phyloP scores from a whole-genome alignment of 352 stramenopile species.

The Globisporangium parvum region DNA sequence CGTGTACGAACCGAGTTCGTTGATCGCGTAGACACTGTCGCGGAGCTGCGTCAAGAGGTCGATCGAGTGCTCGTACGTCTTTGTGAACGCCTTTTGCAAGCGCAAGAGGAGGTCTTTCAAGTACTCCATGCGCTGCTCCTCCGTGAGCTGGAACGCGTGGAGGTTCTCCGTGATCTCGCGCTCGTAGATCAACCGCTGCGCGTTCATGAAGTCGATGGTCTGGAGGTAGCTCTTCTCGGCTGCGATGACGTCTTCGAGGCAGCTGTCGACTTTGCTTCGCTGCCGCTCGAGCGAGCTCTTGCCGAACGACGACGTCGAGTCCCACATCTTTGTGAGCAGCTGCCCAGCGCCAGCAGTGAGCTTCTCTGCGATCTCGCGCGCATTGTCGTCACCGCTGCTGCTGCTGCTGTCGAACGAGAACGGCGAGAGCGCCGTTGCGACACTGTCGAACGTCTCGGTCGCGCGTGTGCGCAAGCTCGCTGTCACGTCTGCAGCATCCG shows the following conservation, averaged over 20 bases:
- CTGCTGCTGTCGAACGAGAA: constrained; percentile 5
- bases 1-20: constrained; percentile 67
- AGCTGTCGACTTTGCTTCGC: constrained; percentile 47
- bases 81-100: constrained; percentile 49
- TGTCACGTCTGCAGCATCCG: constrained; percentile 56
- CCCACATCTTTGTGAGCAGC: constrained; percentile 79
- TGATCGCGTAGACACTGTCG: constrained; percentile 37
- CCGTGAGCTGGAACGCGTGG: constrained; percentile 72
- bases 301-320: constrained; percentile 61
- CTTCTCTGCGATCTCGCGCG: constrained; percentile 62
- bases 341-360: constrained; percentile 46
- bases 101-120: constrained; percentile 70
- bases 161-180: constrained; percentile 74
- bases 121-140: constrained; percentile 80
- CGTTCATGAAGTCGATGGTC: constrained; percentile 61
- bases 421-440: constrained; percentile 4
- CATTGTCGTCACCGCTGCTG: constrained; percentile 14
- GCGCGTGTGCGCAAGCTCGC: constrained; percentile 22
- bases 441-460: constrained; percentile 13
- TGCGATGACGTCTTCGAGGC: constrained; percentile 60
- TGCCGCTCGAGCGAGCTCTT: constrained; percentile 61
- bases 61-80: constrained; percentile 36
- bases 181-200: constrained; percentile 56
- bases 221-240: constrained; percentile 68
- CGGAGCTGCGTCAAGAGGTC: constrained; percentile 46